Conservation (phyloP, 2,329 filamentous ascomycete genomes). For the Aureobasidium namibiae region DNA sequence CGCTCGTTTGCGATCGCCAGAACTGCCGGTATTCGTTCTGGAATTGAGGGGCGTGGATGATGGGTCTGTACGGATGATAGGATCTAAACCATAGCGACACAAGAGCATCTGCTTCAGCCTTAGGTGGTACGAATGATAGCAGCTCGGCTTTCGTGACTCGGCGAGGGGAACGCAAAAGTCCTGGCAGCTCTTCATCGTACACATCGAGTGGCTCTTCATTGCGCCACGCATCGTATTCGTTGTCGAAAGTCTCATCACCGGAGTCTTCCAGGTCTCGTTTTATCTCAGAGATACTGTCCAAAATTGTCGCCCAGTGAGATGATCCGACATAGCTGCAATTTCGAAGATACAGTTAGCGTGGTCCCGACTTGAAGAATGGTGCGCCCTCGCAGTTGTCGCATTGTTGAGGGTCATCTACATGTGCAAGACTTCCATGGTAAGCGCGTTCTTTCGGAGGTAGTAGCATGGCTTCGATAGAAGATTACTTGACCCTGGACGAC, state of each 20-base stretch:
- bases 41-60: constrained; percentile 52
- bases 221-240: constrained; percentile 5
- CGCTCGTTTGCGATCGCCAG: constrained; percentile 32
- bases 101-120: constrained; percentile 23
- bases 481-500: neutral
- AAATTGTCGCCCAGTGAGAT: constrained; percentile 73
- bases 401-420: neutral
- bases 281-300: constrained; percentile 49
- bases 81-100: constrained; percentile 29
- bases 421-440: too few species aligned
- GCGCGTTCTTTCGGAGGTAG: neutral
- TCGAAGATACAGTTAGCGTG: neutral
- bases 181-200: neutral
- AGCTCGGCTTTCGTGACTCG: constrained; percentile 24
- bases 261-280: constrained; percentile 26
- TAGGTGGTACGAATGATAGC: constrained; percentile 26
- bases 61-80: constrained; percentile 31
- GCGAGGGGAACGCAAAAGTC: constrained; percentile 12
- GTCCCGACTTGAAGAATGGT: neutral
- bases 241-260: constrained; percentile 18
- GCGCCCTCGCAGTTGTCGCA: neutral
- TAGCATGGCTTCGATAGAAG: neutral
- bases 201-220: constrained; percentile 11
- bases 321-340: constrained; percentile 65
- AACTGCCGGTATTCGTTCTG: constrained; percentile 37